Conservation (phyloP, 2,329 filamentous ascomycete genomes). For the Alternaria rosae region DNA sequence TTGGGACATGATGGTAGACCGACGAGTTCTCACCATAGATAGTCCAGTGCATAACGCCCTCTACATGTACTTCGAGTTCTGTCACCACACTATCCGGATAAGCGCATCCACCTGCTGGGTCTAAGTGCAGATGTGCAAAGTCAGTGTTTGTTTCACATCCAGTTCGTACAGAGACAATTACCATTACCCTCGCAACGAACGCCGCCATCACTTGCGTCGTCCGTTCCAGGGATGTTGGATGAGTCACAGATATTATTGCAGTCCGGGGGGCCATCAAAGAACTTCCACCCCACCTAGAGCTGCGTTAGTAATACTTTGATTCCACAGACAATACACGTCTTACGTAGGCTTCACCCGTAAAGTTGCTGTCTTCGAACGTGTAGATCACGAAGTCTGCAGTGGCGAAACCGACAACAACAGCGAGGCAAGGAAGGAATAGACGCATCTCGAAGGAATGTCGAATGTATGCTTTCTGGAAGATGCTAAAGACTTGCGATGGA, state of each 20-base stretch:
- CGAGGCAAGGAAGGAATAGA: background rate
- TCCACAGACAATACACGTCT: background rate
- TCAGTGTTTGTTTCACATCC: background rate
- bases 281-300: background rate
- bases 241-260: background rate
- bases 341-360: background rate
- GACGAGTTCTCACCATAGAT: background rate
- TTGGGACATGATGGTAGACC: background rate
- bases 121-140: too few species aligned
- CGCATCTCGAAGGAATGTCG: too few species aligned
- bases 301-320: background rate
- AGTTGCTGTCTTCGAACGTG: background rate
- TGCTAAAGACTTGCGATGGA: too few species aligned
- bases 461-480: too few species aligned
- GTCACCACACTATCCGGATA: background rate
- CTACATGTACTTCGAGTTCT: background rate
- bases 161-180: background rate
- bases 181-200: background rate
- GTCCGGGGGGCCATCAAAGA: background rate
- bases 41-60: background rate
- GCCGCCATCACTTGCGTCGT: background rate
- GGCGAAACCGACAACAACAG: rapidly evolving
- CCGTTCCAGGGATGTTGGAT: background rate
- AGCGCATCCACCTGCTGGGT: background rate
- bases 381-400: background rate